Conservation (phyloP, 1,284 basidiomycete species). For the Termitomyces sp. region DNA sequence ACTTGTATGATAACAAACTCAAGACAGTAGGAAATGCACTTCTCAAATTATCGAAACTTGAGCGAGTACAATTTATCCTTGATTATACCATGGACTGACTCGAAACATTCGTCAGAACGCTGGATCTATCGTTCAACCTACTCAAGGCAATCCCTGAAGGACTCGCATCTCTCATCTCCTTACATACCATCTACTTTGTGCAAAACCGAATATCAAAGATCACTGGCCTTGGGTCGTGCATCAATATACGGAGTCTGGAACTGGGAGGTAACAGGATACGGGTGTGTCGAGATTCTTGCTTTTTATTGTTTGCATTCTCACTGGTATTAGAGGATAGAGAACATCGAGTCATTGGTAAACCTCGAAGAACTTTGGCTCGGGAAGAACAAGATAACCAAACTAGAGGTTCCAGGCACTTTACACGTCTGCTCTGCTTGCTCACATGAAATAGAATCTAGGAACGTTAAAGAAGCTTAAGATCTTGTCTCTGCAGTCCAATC, state of each 20-base stretch:
- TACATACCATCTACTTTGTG: constrained; percentile 87
- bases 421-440: constrained; percentile 8
- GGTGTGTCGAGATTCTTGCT: constrained; percentile 33
- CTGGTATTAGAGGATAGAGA: constrained; percentile 73
- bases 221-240: constrained; percentile 55
- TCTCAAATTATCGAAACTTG: constrained; percentile 56
- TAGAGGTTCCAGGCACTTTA: constrained; percentile 56
- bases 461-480: constrained; percentile 72
- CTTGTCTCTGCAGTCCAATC: constrained; percentile 88
- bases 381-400: constrained; percentile 91
- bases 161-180: constrained; percentile 52
- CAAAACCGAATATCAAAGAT: constrained; percentile 93
- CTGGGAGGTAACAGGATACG: constrained; percentile 90
- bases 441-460: constrained; percentile 46
- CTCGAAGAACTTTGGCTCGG: constrained; percentile 95
- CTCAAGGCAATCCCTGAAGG: constrained; percentile 67
- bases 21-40: constrained; percentile 68
- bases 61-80: constrained; percentile 46
- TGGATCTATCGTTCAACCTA: constrained; percentile 96
- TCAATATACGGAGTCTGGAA: constrained; percentile 78
- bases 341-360: constrained; percentile 75
- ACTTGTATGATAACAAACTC: constrained; percentile 94
- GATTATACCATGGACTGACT: not conserved
- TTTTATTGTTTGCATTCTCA: not conserved
- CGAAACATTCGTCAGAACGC: constrained; percentile 43